Base-by-base conservation (phyloP, 208 protist genomes). In the Leishmania aethiopica region DNA sequence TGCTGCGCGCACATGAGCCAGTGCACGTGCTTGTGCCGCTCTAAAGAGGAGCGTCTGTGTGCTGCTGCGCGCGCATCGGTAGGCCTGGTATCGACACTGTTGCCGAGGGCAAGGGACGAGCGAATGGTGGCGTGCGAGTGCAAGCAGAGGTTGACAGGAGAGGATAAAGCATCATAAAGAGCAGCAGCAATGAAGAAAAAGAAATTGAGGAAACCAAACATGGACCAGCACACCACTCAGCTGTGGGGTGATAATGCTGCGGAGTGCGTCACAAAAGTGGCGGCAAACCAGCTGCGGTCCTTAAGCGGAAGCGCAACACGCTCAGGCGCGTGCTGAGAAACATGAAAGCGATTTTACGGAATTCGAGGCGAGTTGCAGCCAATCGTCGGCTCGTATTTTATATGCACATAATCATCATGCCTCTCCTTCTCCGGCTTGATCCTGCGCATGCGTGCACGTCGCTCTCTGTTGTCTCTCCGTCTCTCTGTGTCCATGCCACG, bases 91-190 rank as follows among this genome's bases (percentile, higher is more conserved):
- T 51, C 13, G n/a, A 42, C 72, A 32, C 22, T 45, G 75, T 51
- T n/a, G n/a, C 75, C 42, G 28, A 74, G 80, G 37, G 28, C 11
- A 73, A 45, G 53, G 55, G 40, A 72, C 71, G 62, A 75, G 10
- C 75, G 3, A 78, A 77, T 69, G 10, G 40, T 74, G 70, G 25
- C 28, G 70, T 51, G 42, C 70, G 10, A 51, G 28, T 32, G 40
- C 3, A 28, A 35, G 45, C 40, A 35, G 42, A 51, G 10, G 8
- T 35, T 19, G 11, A 55, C 42, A 28, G 13, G 40, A 35, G 45
- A 74, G 49, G 70, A 35, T 55, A 10, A 10, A 13, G 47, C 11
- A 45, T 74, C 25, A n/a, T 13, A 22, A 3, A 22, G 6, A 47
- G 25, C 22, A 51, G 15, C 37, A 77, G 51, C 51, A 60, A 2